Base-by-base conservation (phyloP, 805 yeast genomes). In the Cyberlindnera bimundalis region DNA sequence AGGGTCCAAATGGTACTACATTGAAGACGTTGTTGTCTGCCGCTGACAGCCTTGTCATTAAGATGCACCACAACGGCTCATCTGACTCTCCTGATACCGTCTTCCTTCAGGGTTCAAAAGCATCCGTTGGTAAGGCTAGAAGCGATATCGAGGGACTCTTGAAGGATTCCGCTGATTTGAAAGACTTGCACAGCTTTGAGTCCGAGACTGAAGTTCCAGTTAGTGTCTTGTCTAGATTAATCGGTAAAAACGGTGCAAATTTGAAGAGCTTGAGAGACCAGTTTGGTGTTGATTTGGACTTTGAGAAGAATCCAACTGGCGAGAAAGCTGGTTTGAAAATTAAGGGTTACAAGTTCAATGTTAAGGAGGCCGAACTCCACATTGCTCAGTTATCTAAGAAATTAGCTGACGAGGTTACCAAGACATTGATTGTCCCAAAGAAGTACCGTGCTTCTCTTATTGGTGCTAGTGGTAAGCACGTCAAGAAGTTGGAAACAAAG, bases 211-310 rank as follows among this genome's bases (percentile, higher is more conserved):
- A 68, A 23, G 79, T 88, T 58, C 95, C 96, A 47, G 63, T 79
- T 2, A 66, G 71, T 37, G 76, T 79, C 35, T 67, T 91, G 45
- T 74, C 93, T 21, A 80, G 93, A 64, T 71, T 95, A 39, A 88
- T 93, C 62, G 99, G 99, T 51, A 84, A 83, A 59, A 84, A 78
- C 46, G 99, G 99, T 41, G 67, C 86, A 31, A 78, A 79, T 58
- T 66, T 93, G 57, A 76, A 77, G 51, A 68, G 76, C 36, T 61
- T 88, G 45, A 74, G 84, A 48, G 86, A 84, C 9, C 83, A 84
- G 55, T 87, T 71, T 54, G 87, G 81, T 35, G 87, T 85, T 50
- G 75, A 74, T 51, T 73, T 93, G 47, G 96, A 90, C 55, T 80
- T 88, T 39, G 78, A 76, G 37, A 81, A 76, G 35, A 73, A 67